Conservation (phyloP, 2,329 filamentous ascomycete genomes). For the Albophoma yamanashiensis region DNA sequence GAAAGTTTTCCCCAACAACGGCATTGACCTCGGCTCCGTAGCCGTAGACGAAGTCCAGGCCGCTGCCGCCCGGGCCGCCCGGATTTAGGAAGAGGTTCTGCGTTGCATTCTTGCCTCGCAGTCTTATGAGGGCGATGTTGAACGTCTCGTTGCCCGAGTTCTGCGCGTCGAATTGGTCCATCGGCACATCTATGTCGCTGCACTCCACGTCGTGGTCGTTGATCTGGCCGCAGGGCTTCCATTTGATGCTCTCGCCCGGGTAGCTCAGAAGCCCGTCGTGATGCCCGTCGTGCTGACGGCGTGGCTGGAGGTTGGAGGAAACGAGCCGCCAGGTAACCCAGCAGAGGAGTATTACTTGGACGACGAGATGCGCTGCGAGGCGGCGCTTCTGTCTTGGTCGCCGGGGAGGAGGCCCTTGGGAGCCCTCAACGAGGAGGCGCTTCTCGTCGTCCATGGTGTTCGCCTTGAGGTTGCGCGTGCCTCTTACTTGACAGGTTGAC, state of each 20-base stretch:
- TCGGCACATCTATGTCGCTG: constrained; percentile 30
- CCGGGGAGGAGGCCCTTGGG: not conserved
- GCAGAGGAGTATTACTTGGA: not conserved
- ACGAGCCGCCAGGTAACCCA: not conserved
- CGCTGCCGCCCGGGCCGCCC: constrained; percentile 35
- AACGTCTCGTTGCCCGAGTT: constrained; percentile 26
- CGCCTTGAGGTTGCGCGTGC: not conserved
- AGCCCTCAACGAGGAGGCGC: not conserved
- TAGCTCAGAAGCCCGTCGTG: constrained; percentile 9
- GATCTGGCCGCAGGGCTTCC: constrained; percentile 27
- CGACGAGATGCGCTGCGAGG: not conserved
- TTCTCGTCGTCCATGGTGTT: not conserved
- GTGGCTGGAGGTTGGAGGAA: not conserved
- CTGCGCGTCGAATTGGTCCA: constrained; percentile 31
- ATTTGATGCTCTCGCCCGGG: constrained; percentile 24
- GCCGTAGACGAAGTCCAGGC: constrained; percentile 23
- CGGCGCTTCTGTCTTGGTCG: not conserved
- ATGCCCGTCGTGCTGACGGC: not conserved
- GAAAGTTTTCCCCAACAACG: constrained; percentile 29
- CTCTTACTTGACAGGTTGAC: not conserved
- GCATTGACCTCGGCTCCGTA: constrained; percentile 22
- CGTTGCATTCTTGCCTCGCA: constrained; percentile 30
- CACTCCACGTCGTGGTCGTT: constrained; percentile 29
- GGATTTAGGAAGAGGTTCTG: constrained; percentile 34
- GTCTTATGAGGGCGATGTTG: constrained; percentile 31